Conservation (phyloP, 2,329 filamentous ascomycete genomes). For the Pestalotiopsis sp. region DNA sequence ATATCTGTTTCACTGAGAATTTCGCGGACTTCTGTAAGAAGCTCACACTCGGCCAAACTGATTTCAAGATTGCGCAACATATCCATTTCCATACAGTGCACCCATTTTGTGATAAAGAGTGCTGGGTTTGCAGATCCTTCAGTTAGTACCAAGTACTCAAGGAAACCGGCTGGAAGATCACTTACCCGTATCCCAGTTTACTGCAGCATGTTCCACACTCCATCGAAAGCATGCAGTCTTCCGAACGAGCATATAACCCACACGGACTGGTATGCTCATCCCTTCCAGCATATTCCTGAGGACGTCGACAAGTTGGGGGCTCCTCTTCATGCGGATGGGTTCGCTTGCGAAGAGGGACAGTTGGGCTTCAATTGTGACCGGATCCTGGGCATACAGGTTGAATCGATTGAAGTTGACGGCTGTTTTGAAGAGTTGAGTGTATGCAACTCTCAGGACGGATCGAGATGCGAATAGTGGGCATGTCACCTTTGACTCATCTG, state of each 20-base stretch:
- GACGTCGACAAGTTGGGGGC: neutral
- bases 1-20: neutral
- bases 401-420: neutral
- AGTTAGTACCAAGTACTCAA: neutral
- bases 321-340: neutral
- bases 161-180: neutral
- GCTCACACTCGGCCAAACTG: neutral
- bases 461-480: neutral
- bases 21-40: neutral
- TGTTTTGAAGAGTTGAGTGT: neutral
- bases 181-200: neutral
- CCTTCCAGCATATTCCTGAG: neutral
- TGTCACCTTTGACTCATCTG: neutral
- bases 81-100: neutral
- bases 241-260: slow-evolving; percentile 4
- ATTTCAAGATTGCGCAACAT: neutral
- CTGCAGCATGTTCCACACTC: neutral
- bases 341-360: neutral
- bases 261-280: neutral
- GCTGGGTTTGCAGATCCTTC: neutral
- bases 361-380: neutral
- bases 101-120: neutral
- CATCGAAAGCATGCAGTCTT: slow-evolving; percentile 3
- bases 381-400: neutral
- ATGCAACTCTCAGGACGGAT: neutral